phyloP scores from a whole-genome alignment of 768 basidiomycete species.

The Lentinula guzmanii region DNA sequence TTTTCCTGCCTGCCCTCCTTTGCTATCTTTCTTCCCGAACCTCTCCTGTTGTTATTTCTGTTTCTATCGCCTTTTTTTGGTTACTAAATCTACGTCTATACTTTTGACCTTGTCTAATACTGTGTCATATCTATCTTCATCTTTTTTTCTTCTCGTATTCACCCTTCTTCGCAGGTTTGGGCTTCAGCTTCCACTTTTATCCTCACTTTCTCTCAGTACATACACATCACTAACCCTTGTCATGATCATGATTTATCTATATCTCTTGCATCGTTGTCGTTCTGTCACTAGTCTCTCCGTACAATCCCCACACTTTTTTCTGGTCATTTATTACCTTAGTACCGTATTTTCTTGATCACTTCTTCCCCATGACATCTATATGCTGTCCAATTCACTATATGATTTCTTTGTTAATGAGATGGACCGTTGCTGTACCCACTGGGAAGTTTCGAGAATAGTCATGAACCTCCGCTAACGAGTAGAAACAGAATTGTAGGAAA shows the following conservation, averaged over 20 bases:
- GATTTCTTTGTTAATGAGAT: neutral
- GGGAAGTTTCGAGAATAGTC: neutral
- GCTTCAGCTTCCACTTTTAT: neutral
- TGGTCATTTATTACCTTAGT: neutral
- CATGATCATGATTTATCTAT: neutral
- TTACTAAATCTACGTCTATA: neutral
- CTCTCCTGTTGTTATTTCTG: neutral
- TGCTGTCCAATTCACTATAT: neutral
- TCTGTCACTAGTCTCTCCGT: neutral
- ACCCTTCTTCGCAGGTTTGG: neutral
- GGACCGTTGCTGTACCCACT: neutral
- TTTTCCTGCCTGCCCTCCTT: slow-evolving; percentile 12
- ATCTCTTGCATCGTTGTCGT: neutral
- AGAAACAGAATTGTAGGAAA: too few species aligned
- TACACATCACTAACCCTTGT: neutral
- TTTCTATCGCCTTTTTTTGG: neutral
- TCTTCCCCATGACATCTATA: neutral
- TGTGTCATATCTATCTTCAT: neutral
- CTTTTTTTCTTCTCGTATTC: neutral
- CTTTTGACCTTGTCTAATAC: neutral
- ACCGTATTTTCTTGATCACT: neutral
- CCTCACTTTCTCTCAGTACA: neutral
- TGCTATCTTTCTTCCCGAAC: neutral
- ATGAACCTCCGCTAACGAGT: too few species aligned
- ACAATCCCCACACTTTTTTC: neutral